These are phyloP conservation scores for Chloromonas sp. DNA, from an alignment of 163 green algal genomes.

Conservation along the genomic window DNA sequence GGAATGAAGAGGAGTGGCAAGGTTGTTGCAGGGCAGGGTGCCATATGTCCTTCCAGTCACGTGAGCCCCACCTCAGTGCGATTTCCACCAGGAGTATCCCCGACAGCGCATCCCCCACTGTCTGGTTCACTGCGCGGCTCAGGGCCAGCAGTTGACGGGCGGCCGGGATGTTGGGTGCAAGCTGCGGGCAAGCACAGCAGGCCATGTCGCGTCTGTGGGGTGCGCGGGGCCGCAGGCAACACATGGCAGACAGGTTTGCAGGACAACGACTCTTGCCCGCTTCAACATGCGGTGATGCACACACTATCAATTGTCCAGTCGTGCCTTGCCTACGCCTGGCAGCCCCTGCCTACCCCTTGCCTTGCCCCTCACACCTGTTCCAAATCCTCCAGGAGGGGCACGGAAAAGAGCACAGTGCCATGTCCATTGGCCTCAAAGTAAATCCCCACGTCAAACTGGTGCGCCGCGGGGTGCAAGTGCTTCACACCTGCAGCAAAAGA, in stretches of 20 bases:
- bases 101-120: conserved; percentile 88
- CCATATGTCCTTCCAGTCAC: no score
- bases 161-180: conserved; percentile 22
- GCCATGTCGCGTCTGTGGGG: no score
- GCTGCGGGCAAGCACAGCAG: conserved; percentile 3
- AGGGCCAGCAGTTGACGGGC: conserved; percentile 65
- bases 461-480: conserved; percentile 78
- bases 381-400: conserved; percentile 34
- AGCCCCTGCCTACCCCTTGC: no score
- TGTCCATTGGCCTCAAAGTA: conserved; percentile 99
- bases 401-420: conserved; percentile 87
- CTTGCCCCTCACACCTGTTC: not conserved
- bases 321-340: no score
- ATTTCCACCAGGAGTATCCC: conserved; percentile 85
- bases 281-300: no score
- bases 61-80: conserved; percentile 50
- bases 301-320: no score
- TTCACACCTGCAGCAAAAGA: conserved; percentile 73
- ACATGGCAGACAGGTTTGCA: no score
- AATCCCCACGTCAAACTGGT: conserved; percentile 86
- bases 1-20: no score
- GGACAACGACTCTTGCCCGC: no score
- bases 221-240: no score
- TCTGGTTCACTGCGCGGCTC: conserved; percentile 78
- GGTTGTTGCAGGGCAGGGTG: no score